Conservation (phyloP, 169 alveolate species). For the Eimeria necatrix region DNA sequence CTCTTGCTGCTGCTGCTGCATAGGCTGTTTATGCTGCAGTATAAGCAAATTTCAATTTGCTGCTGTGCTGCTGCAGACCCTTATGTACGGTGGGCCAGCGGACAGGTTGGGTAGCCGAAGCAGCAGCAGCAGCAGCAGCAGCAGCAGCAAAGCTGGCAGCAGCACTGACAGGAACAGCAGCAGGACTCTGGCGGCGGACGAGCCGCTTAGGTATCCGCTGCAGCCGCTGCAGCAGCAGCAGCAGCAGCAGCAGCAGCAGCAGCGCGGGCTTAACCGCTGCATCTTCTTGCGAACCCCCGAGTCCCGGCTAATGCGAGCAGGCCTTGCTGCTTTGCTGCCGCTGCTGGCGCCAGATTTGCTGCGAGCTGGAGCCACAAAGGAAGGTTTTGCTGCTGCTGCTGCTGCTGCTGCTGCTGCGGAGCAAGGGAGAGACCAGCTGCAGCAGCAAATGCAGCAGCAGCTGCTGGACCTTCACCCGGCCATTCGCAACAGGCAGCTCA, state of each 20-base stretch:
- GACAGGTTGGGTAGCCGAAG: neutral
- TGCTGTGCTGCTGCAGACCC: no score
- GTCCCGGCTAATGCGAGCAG: neutral
- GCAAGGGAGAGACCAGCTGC: neutral
- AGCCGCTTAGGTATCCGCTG: no score
- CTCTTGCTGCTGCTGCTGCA: neutral
- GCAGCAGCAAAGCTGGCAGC: slow-evolving; percentile 9
- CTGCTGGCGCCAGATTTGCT: neutral
- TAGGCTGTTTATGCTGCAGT: neutral
- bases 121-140: slow-evolving; percentile 7
- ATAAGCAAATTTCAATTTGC: neutral
- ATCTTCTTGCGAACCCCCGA: neutral
- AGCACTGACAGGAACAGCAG: neutral
- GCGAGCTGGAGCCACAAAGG: neutral
- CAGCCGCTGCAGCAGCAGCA: no score
- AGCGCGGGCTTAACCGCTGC: neutral
- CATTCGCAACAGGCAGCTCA: neutral
- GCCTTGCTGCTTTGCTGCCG: neutral
- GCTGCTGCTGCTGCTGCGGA: neutral
- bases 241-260: neutral
- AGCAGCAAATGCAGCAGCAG: neutral
- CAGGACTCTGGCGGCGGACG: neutral
- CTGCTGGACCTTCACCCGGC: neutral
- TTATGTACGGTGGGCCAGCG: neutral
- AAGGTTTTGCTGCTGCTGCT: neutral